These are phyloP conservation scores for Haplosporangium sp. DNA, from an alignment of 371 early-diverging fungal genomes.

Conservation along the genomic window DNA sequence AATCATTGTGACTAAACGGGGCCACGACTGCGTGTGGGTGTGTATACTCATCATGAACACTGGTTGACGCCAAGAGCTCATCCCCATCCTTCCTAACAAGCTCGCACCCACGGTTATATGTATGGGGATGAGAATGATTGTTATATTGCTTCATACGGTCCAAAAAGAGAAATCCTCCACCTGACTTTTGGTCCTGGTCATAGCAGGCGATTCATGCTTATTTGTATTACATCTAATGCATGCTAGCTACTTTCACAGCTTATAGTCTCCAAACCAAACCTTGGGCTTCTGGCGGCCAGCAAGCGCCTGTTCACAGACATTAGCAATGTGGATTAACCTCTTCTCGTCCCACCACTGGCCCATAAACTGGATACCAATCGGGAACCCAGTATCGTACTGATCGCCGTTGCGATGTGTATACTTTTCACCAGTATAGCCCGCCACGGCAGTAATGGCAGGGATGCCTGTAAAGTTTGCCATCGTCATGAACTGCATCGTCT, in stretches of 20 bases:
- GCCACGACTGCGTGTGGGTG: too few species aligned
- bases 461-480: slow-evolving; percentile 78
- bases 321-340: slow-evolving; percentile 66
- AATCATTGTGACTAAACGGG: too few species aligned
- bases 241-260: background rate
- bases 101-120: too few species aligned
- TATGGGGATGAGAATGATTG: too few species aligned
- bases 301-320: slow-evolving; percentile 59
- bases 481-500: slow-evolving; percentile 68
- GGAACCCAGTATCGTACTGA: slow-evolving; percentile 59
- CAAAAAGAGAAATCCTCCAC: too few species aligned
- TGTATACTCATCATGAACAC: too few species aligned
- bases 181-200: too few species aligned
- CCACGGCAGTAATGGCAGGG: slow-evolving; percentile 75
- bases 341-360: slow-evolving; percentile 80
- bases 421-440: slow-evolving; percentile 61
- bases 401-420: slow-evolving; percentile 18
- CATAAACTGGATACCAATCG: slow-evolving; percentile 79
- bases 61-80: too few species aligned
- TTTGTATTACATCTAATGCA: too few species aligned
- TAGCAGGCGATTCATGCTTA: too few species aligned
- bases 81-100: too few species aligned
- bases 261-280: slow-evolving; percentile 45
- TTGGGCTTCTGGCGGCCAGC: slow-evolving; percentile 44
- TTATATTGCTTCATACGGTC: too few species aligned